Percentiles rank a stretch among this genome's conserved stretches.
phyloP scores from a whole-genome alignment of 2,329 filamentous ascomycete genomes.

The Zymoseptoria crescenta region DNA sequence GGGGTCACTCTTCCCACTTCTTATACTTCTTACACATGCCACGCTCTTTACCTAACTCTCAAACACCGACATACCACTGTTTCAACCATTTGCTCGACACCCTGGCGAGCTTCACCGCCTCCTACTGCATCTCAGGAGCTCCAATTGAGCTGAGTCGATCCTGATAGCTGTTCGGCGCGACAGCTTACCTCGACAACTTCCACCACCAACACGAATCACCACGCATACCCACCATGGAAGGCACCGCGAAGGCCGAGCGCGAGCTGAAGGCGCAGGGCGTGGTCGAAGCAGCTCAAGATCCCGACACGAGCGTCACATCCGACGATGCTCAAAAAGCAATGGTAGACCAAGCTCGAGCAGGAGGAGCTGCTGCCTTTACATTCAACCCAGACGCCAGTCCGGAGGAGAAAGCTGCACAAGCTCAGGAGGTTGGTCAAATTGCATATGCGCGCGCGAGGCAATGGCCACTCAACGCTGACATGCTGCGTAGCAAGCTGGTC shows the following conservation, averaged over 20 bases:
- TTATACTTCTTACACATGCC: neutral
- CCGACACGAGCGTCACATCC: constrained; percentile 58
- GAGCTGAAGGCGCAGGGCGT: constrained; percentile 79
- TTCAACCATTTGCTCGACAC: neutral
- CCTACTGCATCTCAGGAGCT: neutral
- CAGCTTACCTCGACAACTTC: neutral
- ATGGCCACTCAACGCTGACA: constrained; percentile 10
- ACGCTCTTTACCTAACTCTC: neutral
- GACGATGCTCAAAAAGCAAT: constrained; percentile 66
- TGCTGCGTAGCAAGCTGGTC: constrained; percentile 16
- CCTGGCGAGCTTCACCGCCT: neutral
- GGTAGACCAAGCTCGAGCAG: constrained; percentile 68
- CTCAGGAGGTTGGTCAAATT: constrained; percentile 51
- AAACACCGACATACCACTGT: neutral
- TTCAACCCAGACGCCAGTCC: constrained; percentile 81
- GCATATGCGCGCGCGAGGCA: neutral
- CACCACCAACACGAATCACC: neutral
- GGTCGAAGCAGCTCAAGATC: constrained; percentile 67
- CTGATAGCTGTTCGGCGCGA: neutral
- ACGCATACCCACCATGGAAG: neutral
- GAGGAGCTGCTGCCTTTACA: constrained; percentile 69
- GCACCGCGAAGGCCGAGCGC: constrained; percentile 4
- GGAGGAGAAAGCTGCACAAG: constrained; percentile 76
- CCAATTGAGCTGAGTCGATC: neutral
- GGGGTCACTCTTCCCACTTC: neutral